Evolutionary conservation across 2,329 filamentous ascomycete genomes (phyloP), one percentile per base, ranked within the genome.

Genomic region (Claviceps africana): DNA sequence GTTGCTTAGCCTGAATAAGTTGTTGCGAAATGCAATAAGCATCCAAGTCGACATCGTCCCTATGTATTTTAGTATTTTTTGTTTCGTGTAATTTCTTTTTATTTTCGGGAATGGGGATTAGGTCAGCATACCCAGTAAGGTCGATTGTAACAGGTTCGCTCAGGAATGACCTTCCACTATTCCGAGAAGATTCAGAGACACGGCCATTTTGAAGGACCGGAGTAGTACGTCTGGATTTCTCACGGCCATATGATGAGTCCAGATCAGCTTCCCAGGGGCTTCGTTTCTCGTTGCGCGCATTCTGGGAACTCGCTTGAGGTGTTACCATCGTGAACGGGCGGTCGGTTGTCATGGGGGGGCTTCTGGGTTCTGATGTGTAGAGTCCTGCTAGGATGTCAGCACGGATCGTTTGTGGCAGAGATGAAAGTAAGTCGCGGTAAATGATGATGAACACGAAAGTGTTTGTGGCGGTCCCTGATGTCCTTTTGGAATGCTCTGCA

Each of bases 101-200:
- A 8, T 22, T 28, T 17, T 19, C 3, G 22, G 11, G 4, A 7
- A 13, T 9, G 21, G 11, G 17, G 9, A 17, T 13, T 13, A 35
- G 35, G 15, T n/a, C 15, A 37, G 55, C 62, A 54, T 65, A 69
- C 65, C 68, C 69, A 56, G 70, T 73, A 58, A 73, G 65, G 58
- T 73, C 70, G 51, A 72, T 70, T 37, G 71, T 51, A 21, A 61
- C 35, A 21, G 51, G 39, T n/a, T 50, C 55, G 55, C 19, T 22
- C 25, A 17, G 35, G 30, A 17, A 28, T 28, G 51, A 51, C 40
- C 54, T 30, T 49, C 48, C 49, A 43, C 30, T 9, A 35, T 45
- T 2, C 19, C 37, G 39, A 25, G 33, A 51, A 43, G 49, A 46
- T 19, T 25, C 22, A 15, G 44, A 21, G 33, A 37, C 39, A 5